Percentiles rank a stretch among this genome's conserved stretches.
phyloP scores from a whole-genome alignment of 1,284 basidiomycete species.

The Puccinia novopanici region DNA sequence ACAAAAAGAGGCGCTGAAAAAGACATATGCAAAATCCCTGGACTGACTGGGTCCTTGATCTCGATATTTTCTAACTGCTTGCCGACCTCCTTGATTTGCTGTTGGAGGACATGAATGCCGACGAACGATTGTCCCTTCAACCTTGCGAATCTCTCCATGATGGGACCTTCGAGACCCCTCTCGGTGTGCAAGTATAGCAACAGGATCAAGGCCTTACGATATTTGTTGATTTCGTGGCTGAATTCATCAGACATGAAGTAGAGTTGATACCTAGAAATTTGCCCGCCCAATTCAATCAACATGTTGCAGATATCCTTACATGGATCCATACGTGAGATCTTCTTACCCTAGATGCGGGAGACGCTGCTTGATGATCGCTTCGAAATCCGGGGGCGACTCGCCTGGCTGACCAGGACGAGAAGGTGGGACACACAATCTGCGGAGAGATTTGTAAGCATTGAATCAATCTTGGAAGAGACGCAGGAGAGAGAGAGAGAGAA shows the following conservation, averaged over 20 bases:
- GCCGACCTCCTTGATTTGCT: conserved; percentile 6
- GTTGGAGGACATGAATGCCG: not conserved
- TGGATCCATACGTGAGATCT: not conserved
- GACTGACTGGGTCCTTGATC: conserved; percentile 21
- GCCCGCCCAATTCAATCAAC: not conserved
- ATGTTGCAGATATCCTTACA: not conserved
- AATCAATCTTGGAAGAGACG: conserved; percentile 2
- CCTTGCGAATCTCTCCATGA: not conserved
- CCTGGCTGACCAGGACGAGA: conserved; percentile 22
- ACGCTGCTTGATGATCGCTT: not conserved
- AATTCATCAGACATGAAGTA: conserved; percentile 25
- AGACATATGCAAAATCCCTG: not conserved
- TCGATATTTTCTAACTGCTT: conserved; percentile 24
- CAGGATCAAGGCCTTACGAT: not conserved
- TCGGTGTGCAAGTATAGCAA: conserved; percentile 34
- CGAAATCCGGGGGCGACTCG: not conserved
- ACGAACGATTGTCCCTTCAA: conserved; percentile 12
- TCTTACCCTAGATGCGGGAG: conserved; percentile 26
- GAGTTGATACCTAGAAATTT: conserved; percentile 18
- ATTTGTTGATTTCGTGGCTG: conserved; percentile 5
- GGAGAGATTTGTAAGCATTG: not conserved
- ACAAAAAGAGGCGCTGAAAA: not conserved
- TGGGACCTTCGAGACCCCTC: not conserved
- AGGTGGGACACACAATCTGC: conserved; percentile 37
- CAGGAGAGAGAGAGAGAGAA: not conserved